A percentile compares a stretch with the other conserved stretches of the same genome.
These are phyloP conservation scores for Phytopythium sindhum DNA, from an alignment of 352 stramenopile genomes.

Conservation along the genomic window DNA sequence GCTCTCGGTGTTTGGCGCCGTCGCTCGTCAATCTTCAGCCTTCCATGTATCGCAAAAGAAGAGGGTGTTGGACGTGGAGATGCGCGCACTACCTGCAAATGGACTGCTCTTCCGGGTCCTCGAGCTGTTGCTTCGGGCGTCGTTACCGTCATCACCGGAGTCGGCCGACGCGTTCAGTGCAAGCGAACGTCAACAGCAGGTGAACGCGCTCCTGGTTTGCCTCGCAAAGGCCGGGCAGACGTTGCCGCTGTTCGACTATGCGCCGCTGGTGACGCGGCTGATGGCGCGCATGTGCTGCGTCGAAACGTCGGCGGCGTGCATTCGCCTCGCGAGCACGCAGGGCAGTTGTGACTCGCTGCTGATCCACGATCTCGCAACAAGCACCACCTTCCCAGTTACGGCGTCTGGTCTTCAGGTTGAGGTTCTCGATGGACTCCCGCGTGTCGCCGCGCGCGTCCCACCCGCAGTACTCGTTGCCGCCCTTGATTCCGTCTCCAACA, in stretches of 20 bases:
- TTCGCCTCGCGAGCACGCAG: conserved; percentile 35
- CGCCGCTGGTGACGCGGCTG: conserved; percentile 21
- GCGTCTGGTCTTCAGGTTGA: conserved; percentile 17
- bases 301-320: conserved; percentile 19
- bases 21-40: conserved; percentile 22
- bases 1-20: conserved; percentile 19
- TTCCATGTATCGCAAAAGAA: conserved; percentile 50
- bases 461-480: conserved; percentile 15
- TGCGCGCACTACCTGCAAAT: conserved; percentile 26
- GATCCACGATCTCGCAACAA: conserved; percentile 17
- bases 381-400: conserved; percentile 17
- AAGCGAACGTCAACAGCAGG: background rate
- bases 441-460: conserved; percentile 19
- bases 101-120: conserved; percentile 29
- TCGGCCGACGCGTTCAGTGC: background rate
- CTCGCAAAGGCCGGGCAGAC: conserved; percentile 16
- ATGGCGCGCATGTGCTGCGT: conserved; percentile 25
- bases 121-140: conserved; percentile 24
- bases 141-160: conserved; percentile 1
- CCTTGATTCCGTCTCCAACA: conserved; percentile 14
- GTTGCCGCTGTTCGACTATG: conserved; percentile 31
- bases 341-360: conserved; percentile 32
- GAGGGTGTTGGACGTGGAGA: conserved; percentile 41
- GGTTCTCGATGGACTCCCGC: conserved; percentile 17
- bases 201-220: conserved; percentile 23